Conservation (phyloP, 129 eudicot genomes). For the Helichrysum umbraculigerum region DNA sequence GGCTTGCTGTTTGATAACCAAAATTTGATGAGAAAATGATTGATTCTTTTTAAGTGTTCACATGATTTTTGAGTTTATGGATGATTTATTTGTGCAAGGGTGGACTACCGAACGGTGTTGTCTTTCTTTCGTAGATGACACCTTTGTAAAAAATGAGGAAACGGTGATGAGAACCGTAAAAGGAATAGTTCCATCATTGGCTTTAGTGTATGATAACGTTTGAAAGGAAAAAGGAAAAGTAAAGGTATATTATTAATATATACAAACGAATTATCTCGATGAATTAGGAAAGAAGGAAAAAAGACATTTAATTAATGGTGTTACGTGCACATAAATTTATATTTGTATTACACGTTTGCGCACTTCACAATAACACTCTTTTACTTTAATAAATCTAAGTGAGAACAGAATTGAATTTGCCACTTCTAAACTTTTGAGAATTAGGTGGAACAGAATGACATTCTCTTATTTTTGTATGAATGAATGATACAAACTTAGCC, state of each 20-base stretch:
- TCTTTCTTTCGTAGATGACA: background rate
- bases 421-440: background rate
- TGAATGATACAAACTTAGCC: background rate
- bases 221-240: background rate
- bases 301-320: background rate
- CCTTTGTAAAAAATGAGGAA: background rate
- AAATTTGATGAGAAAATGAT: background rate
- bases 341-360: background rate
- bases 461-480: background rate
- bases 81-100: background rate
- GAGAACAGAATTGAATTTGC: background rate
- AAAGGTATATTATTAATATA: background rate
- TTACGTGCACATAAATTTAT: background rate
- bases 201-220: background rate
- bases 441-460: background rate
- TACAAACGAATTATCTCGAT: background rate
- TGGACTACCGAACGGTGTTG: background rate
- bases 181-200: background rate
- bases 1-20: background rate
- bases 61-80: background rate
- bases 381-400: background rate
- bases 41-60: background rate
- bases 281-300: background rate
- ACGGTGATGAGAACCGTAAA: background rate
- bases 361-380: background rate